Evolutionary conservation across 2,329 filamentous ascomycete species (phyloP).

Genomic region (Diaporthe longicolla): DNA sequence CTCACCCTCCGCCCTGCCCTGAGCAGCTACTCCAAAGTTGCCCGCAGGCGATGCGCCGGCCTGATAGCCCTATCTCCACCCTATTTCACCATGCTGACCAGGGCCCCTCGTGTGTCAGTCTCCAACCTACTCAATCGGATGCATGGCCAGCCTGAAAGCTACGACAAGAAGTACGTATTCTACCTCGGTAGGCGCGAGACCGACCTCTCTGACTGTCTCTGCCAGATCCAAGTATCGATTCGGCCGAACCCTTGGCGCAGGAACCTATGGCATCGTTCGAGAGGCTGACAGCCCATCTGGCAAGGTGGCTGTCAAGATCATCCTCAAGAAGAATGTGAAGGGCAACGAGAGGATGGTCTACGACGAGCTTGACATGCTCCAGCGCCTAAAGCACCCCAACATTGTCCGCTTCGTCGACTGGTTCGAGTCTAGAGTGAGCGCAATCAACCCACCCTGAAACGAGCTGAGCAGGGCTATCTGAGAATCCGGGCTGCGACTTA

Average conservation of each 20-base stretch:
- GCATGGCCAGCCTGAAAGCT: slow-evolving; percentile 96
- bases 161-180: slow-evolving; percentile 90
- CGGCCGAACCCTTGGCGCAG: slow-evolving; percentile 92
- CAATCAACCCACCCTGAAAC: slow-evolving; percentile 2
- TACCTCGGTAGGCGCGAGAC: slow-evolving; percentile 42
- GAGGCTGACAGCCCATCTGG: slow-evolving; percentile 89
- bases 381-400: slow-evolving; percentile 90
- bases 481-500: neutral
- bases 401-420: slow-evolving; percentile 98
- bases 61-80: slow-evolving; percentile 19
- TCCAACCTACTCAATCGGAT: slow-evolving; percentile 94
- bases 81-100: slow-evolving; percentile 39
- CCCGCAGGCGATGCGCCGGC: neutral
- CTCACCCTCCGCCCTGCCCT: neutral
- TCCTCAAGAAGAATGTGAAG: slow-evolving; percentile 98
- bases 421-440: slow-evolving; percentile 93
- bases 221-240: slow-evolving; percentile 88
- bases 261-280: slow-evolving; percentile 97
- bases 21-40: slow-evolving; percentile 22
- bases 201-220: slow-evolving; percentile 41
- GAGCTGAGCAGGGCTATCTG: neutral
- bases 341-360: slow-evolving; percentile 99
- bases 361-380: slow-evolving; percentile 94
- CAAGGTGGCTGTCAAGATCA: slow-evolving; percentile 97
- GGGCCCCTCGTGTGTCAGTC: slow-evolving; percentile 65